These are phyloP conservation scores for Aphanomyces invadans DNA, from an alignment of 352 stramenopile genomes.

Conservation along the genomic window DNA sequence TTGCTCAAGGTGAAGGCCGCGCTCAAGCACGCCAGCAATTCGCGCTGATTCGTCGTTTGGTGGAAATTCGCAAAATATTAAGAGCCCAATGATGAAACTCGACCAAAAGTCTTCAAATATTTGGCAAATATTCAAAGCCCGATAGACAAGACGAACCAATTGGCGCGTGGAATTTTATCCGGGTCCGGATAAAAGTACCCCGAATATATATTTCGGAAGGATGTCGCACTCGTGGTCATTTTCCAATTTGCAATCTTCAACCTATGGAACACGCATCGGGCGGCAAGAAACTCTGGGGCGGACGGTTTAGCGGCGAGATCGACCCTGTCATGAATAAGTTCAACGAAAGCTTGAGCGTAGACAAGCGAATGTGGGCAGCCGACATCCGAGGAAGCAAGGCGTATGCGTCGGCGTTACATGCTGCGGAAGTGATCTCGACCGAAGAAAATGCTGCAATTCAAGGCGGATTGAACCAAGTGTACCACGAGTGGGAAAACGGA, in stretches of 20 bases:
- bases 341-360: conserved; percentile 96
- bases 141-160: neutral
- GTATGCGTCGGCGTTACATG: conserved; percentile 88
- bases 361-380: conserved; percentile 96
- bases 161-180: neutral
- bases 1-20: conserved; percentile 48
- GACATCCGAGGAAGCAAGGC: conserved; percentile 94
- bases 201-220: conserved; percentile 7
- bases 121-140: too few species aligned
- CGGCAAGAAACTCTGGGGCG: conserved; percentile 76
- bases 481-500: conserved; percentile 80
- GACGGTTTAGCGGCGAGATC: conserved; percentile 92
- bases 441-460: conserved; percentile 84
- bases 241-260: neutral
- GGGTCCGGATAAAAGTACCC: neutral
- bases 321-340: conserved; percentile 98
- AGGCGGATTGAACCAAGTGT: conserved; percentile 77
- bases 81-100: too few species aligned
- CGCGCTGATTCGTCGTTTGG: neutral
- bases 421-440: conserved; percentile 89
- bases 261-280: neutral
- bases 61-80: neutral
- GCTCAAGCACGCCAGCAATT: conserved; percentile 22
- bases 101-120: too few species aligned
- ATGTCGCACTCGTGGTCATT: neutral